A percentile compares a stretch with the other conserved stretches of the same genome.
phyloP scores from a whole-genome alignment of 2,329 filamentous ascomycete species.

The Chaetomiaceae sp. region DNA sequence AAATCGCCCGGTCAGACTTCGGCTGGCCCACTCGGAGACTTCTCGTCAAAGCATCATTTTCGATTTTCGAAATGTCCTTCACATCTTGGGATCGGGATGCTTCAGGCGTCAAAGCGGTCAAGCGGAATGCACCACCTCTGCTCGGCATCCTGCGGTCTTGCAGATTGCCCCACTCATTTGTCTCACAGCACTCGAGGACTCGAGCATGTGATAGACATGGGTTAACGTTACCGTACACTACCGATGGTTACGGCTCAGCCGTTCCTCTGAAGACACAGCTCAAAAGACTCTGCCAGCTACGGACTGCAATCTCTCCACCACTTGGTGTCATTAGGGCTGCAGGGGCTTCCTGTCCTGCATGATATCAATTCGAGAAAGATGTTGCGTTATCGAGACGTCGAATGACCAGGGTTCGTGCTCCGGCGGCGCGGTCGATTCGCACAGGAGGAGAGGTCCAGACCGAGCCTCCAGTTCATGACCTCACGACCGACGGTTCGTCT shows the following conservation, averaged over 20 bases:
- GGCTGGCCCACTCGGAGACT: neutral
- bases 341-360: too few species aligned
- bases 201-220: slow-evolving; percentile 19
- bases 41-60: neutral
- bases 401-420: too few species aligned
- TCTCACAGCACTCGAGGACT: neutral
- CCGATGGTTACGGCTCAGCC: neutral
- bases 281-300: neutral
- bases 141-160: slow-evolving; percentile 11
- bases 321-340: too few species aligned
- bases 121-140: neutral
- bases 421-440: too few species aligned
- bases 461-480: too few species aligned
- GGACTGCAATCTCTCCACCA: neutral
- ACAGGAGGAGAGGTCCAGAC: too few species aligned
- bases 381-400: too few species aligned
- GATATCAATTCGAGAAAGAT: too few species aligned
- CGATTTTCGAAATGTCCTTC: neutral
- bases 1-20: slow-evolving; percentile 5
- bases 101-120: neutral
- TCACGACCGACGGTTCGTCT: too few species aligned
- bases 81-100: too few species aligned
- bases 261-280: neutral
- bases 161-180: slow-evolving; percentile 1
- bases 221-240: too few species aligned